A percentile compares a stretch with the other conserved stretches of the same genome.
Evolutionary conservation across 108 stramenopile species (phyloP).

Genomic region (Asterionellopsis glacialis): DNA sequence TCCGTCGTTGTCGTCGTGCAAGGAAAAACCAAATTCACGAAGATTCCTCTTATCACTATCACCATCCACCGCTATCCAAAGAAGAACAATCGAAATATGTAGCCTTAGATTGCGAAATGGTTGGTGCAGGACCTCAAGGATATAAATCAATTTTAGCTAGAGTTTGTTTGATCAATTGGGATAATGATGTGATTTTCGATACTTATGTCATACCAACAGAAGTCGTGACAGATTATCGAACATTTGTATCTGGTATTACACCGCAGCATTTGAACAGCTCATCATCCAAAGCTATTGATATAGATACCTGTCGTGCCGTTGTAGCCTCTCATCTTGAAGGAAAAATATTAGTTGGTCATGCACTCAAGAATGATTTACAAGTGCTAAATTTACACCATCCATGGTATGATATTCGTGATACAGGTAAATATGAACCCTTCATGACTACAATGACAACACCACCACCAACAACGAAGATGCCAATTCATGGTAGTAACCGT

Average conservation of each 20-base stretch:
- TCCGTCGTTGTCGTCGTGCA: too few relatives aligned
- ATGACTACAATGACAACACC: constrained; percentile 27
- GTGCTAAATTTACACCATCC: constrained; percentile 83
- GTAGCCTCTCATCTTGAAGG: constrained; percentile 41
- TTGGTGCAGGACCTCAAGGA: constrained; percentile 63
- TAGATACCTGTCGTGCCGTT: not conserved
- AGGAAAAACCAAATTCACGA: too few relatives aligned
- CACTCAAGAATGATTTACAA: constrained; percentile 75
- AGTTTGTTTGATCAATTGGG: constrained; percentile 70
- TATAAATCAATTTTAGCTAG: constrained; percentile 59
- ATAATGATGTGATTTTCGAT: constrained; percentile 61
- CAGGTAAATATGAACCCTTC: constrained; percentile 71
- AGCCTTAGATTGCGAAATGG: constrained; percentile 91
- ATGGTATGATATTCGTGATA: constrained; percentile 66
- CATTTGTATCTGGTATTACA: constrained; percentile 66
- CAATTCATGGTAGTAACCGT: not conserved
- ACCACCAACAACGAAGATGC: too few relatives aligned
- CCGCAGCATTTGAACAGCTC: constrained; percentile 33
- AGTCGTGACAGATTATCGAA: constrained; percentile 82
- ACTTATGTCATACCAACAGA: constrained; percentile 57
- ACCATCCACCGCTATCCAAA: too few relatives aligned
- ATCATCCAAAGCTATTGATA: constrained; percentile 1
- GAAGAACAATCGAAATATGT: constrained; percentile 26
- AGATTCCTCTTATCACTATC: too few relatives aligned
- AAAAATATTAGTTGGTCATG: constrained; percentile 92